Conservation (phyloP, 2,329 filamentous ascomycete genomes). For the Tolypocladium pustulatum region DNA sequence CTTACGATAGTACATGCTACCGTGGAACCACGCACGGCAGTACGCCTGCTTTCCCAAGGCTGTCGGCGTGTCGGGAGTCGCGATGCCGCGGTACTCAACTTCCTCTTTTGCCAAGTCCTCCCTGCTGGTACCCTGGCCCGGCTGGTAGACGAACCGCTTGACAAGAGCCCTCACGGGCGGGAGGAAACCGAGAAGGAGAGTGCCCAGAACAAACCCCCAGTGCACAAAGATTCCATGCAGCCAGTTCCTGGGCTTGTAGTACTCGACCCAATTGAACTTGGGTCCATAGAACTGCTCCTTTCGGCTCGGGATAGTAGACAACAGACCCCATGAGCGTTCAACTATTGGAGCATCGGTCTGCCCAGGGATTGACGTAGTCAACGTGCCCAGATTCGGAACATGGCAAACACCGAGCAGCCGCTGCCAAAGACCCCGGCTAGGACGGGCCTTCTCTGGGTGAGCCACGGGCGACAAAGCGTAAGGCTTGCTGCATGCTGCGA, state of each 20-base stretch:
- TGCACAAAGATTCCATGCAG: slow-evolving; percentile 40
- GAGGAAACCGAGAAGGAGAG: slow-evolving; percentile 31
- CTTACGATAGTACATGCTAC: slow-evolving; percentile 57
- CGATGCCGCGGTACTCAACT: slow-evolving; percentile 54
- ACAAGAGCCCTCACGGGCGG: slow-evolving; percentile 35
- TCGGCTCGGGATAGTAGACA: slow-evolving; percentile 32
- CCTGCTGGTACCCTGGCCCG: slow-evolving; percentile 42
- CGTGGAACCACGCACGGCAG: slow-evolving; percentile 43
- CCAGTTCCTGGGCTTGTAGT: slow-evolving; percentile 38
- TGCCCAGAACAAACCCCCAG: slow-evolving; percentile 31
- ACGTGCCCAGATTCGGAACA: slow-evolving; percentile 41
- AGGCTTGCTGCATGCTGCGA: slow-evolving; percentile 34
- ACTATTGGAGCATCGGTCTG: slow-evolving; percentile 43
- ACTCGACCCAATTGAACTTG: slow-evolving; percentile 50
- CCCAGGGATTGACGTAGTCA: slow-evolving; percentile 41
- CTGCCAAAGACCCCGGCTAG: slow-evolving; percentile 24
- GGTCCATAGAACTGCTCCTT: slow-evolving; percentile 44
- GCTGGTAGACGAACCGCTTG: slow-evolving; percentile 34
- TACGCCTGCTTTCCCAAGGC: slow-evolving; percentile 37
- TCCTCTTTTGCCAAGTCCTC: slow-evolving; percentile 47
- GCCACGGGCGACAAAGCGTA: slow-evolving; percentile 48
- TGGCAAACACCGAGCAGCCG: slow-evolving; percentile 37
- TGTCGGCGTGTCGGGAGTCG: slow-evolving; percentile 44
- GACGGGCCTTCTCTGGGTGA: slow-evolving; percentile 23
- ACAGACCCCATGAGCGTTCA: slow-evolving; percentile 53